Base-by-base conservation (phyloP, 441 rosid species). In the Jatropha multifida region DNA sequence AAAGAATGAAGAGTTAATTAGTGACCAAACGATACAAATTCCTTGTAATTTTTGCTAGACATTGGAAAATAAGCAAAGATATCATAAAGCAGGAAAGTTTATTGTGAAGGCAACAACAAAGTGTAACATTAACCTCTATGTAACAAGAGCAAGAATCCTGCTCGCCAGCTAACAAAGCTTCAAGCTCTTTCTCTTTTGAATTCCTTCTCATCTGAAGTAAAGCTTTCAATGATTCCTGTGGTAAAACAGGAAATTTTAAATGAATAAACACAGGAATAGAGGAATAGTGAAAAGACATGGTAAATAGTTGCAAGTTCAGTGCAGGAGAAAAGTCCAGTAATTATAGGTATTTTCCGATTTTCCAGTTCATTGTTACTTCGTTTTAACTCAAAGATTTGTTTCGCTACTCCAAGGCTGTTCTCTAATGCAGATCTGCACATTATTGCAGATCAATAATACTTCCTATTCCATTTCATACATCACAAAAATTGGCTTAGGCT, bases 121-220 rank as follows among this genome's bases (percentile, higher is more conserved):
- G 64, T 67, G 44, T 27, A 59, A 75, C 68, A 56, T 17, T 72
- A 69, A 96, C 96, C 97, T 96, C 98, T 12, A 96, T 86, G 80
- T 87, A 93, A 80, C 99, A 93, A 61, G 94, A 83, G 79, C 87
- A 93, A 42, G 85, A 38, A 83, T 96, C 99, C 69, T 89, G 89
- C 83, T 94, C 98, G 5, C 89, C 89, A 13, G 97, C 81, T 79
- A 96, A 80, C 83, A 96, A 85, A 80, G 99, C 99, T 82, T 92
- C 93, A 42, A 92, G 95, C 90, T 93, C 97, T 80, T 88, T 96
- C 86, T 87, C 96, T 70, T 87, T 96, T 0, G 96, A 87, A 80
- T 81, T 83, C 76, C 86, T 88, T 89, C 98, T 92, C 99, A 96
- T 93, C 51, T 70, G 83, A 59, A 86, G 75, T 85, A 93, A 81